phyloP scores from a whole-genome alignment of 2,329 filamentous ascomycete genomes.

The Endocalyx cinctus region DNA sequence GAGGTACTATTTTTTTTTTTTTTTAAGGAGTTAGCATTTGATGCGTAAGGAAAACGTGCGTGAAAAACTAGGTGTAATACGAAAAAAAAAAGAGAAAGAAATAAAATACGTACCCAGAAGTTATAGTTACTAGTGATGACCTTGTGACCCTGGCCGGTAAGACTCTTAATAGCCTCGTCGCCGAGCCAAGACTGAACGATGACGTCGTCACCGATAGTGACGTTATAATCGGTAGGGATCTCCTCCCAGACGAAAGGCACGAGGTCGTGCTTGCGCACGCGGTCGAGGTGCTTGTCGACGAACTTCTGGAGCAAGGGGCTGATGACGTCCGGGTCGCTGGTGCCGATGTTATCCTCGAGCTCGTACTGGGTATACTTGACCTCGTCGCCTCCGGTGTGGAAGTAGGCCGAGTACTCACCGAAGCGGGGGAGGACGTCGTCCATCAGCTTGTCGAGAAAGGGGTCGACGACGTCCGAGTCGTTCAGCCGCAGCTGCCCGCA shows the following conservation, averaged over 20 bases:
- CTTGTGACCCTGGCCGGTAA: constrained; percentile 61
- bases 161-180: constrained; percentile 53
- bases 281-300: constrained; percentile 63
- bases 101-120: constrained; percentile 57
- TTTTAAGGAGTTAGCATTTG: not conserved
- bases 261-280: constrained; percentile 59
- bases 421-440: constrained; percentile 73
- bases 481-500: constrained; percentile 75
- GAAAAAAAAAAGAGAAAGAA: not conserved
- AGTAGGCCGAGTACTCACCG: constrained; percentile 65
- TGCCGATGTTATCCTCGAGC: constrained; percentile 67
- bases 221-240: constrained; percentile 73
- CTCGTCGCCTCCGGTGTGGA: constrained; percentile 86
- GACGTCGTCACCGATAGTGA: constrained; percentile 65
- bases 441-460: constrained; percentile 68
- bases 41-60: too few species aligned
- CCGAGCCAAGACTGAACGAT: constrained; percentile 78
- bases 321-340: constrained; percentile 60
- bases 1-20: constrained; percentile 54
- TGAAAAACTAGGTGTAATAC: not conserved
- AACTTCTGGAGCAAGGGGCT: constrained; percentile 75
- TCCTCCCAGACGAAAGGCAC: constrained; percentile 85
- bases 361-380: constrained; percentile 72
- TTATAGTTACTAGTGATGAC: constrained; percentile 73
- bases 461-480: constrained; percentile 63